These are phyloP conservation scores for Tetracladium maxilliforme DNA, from an alignment of 2,329 filamentous ascomycete genomes.

Conservation along the genomic window DNA sequence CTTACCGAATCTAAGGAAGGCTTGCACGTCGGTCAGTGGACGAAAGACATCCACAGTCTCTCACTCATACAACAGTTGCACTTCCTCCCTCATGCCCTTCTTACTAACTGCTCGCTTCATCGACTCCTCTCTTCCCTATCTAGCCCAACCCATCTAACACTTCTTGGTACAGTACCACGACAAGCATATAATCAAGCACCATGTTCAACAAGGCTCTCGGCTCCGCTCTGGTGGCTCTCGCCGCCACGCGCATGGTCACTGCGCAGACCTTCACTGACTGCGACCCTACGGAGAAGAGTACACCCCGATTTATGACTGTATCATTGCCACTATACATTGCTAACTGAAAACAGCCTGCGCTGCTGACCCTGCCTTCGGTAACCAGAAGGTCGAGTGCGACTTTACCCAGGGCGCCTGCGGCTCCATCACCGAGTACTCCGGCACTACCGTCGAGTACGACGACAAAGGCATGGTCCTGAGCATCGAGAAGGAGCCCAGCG, in stretches of 20 bases:
- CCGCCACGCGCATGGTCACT: constrained; percentile 23
- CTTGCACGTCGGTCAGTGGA: no score
- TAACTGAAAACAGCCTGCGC: constrained; percentile 36
- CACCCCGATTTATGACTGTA: constrained; percentile 1
- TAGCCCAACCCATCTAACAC: no score
- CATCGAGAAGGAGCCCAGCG: constrained; percentile 54
- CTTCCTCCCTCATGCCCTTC: no score
- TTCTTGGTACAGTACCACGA: no score
- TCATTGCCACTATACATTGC: neutral
- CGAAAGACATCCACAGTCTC: no score
- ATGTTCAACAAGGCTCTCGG: no score
- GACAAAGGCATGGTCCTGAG: constrained; percentile 56
- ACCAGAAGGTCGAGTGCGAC: constrained; percentile 37
- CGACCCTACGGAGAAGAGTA: constrained; percentile 52
- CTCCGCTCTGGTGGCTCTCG: constrained; percentile 1
- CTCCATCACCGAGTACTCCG: constrained; percentile 50
- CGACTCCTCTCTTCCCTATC: no score
- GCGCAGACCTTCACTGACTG: constrained; percentile 70
- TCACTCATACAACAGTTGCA: no score
- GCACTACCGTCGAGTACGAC: constrained; percentile 45
- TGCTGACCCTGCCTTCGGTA: constrained; percentile 55
- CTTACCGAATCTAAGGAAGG: no score
- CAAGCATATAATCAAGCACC: no score
- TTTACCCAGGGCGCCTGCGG: constrained; percentile 47
- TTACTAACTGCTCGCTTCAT: no score